Evolutionary conservation across 2,329 filamentous ascomycete genomes (phyloP).

Genomic region (Fusarium paranaense): DNA sequence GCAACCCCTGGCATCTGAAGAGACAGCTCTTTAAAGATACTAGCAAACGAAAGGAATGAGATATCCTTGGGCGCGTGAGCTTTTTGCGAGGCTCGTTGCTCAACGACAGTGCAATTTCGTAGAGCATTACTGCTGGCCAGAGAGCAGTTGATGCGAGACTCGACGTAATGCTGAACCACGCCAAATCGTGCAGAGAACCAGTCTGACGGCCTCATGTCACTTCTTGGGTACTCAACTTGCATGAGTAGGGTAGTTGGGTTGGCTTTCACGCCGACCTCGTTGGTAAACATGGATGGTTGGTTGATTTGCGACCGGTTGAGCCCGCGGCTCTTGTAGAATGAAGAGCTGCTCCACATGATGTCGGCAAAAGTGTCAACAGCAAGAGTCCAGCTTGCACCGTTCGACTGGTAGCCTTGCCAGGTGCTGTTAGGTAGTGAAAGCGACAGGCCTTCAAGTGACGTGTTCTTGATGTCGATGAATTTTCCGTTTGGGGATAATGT

Average conservation of each 20-base stretch:
- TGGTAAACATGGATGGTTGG: background rate
- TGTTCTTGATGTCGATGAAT: background rate
- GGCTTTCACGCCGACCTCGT: background rate
- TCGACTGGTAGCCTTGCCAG: background rate
- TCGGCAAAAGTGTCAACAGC: background rate
- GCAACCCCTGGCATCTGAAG: background rate
- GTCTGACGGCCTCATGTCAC: background rate
- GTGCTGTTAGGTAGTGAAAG: background rate
- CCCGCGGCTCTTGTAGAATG: background rate
- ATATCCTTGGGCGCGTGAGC: background rate
- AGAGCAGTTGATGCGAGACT: background rate
- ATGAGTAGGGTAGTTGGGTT: background rate
- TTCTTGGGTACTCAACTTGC: background rate
- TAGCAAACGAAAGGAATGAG: background rate
- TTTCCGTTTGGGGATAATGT: background rate
- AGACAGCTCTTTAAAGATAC: background rate
- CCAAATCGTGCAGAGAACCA: background rate
- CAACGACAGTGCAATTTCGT: background rate
- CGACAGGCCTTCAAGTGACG: background rate
- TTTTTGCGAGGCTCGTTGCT: constrained; percentile 1
- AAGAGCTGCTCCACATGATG: background rate
- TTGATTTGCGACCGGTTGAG: background rate
- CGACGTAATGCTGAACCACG: background rate
- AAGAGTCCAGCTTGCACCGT: background rate
- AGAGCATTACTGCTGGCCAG: background rate